Evolutionary conservation across 1,139 yeast genomes (phyloP), one percentile per base, ranked within the genome.

Genomic region (Lodderomyces metapsilosis): DNA sequence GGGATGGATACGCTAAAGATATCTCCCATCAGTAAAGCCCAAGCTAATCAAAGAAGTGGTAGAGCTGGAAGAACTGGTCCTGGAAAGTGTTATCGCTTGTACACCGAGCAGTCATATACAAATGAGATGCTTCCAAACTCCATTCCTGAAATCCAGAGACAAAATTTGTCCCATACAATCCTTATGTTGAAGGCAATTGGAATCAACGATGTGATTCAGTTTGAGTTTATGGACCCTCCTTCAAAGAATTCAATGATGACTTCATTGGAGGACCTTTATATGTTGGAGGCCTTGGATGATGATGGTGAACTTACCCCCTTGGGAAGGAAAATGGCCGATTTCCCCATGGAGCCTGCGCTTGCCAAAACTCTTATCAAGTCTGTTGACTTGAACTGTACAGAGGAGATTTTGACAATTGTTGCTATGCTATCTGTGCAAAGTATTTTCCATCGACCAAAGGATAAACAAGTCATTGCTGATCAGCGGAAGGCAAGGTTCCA

Each of bases 191-290:
- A 92, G 58, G 96, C 97, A 1, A 89, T 92, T 94, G 98, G 98
- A 0, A 88, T 92, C 40, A 77, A 86, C 44, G 94, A 91, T 58
- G 62, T 91, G 38, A 52, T 88, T 28, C 71, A 77, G 44, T 91
- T 91, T 63, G 96, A 88, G 40, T 91, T 91, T 53, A 88, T 91
- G 95, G 99, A 92, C 57, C 91, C 95, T 7, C 99, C 99, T 0
- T 85, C 94, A 1, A 74, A 77, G 13, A 80, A 78, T 42, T 75
- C 95, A 0, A 76, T 92, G 75, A 58, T 85, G 37, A 73, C 81
- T 10, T 96, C 98, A 0, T 64, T 92, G 40, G 91, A 87, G 52
- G 96, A 91, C 50, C 68, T 94, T 34, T 92, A 82, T 57, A 84
- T 86, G 32, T 66, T 94, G 34, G 82, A 84, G 21, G 97, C 98